Conservation (phyloP, 164 flowering plant genomes). For the Umbilicus rupestris region DNA sequence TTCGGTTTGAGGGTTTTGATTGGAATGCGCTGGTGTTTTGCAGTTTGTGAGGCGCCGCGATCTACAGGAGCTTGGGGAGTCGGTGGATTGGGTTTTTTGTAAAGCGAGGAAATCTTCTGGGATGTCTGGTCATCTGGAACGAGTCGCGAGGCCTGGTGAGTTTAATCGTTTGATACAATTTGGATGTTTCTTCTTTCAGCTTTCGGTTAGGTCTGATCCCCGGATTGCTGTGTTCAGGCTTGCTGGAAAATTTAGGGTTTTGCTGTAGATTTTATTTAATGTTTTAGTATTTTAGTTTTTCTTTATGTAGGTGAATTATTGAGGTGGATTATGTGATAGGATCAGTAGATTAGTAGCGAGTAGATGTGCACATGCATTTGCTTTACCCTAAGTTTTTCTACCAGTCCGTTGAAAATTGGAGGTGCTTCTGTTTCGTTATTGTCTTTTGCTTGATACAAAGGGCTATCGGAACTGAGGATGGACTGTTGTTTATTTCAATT, state of each 20-base stretch:
- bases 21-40: neutral
- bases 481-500: no score
- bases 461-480: no score
- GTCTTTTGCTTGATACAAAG: no score
- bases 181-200: neutral
- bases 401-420: no score
- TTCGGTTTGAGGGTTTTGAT: neutral
- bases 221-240: neutral
- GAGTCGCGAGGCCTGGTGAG: neutral
- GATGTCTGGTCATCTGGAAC: slow-evolving; percentile 6
- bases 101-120: neutral
- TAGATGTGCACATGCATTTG: no score
- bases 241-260: neutral
- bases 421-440: no score
- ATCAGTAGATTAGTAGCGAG: no score
- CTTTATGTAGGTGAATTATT: neutral
- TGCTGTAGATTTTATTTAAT: neutral
- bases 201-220: neutral
- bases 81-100: neutral
- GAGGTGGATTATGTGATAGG: neutral
- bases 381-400: no score
- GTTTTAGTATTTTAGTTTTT: neutral
- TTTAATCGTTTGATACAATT: neutral
- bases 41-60: neutral
- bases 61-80: neutral